These are phyloP conservation scores for Candida silvatica DNA, from an alignment of 805 yeast genomes.

Conservation along the genomic window DNA sequence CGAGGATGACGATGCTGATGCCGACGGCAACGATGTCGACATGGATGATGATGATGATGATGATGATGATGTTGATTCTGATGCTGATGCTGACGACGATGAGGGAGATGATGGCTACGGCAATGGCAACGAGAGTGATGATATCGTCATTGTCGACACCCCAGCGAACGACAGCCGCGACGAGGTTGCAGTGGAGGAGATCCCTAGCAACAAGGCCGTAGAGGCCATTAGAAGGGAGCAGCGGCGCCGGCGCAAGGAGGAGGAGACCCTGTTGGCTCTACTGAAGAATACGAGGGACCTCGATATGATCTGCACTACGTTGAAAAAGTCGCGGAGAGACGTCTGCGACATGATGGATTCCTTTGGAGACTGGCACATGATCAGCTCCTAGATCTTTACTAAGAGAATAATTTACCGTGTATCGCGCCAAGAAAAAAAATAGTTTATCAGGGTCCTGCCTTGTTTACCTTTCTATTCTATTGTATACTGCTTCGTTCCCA, in stretches of 20 bases:
- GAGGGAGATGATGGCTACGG: background rate
- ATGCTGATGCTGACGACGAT: conserved; percentile 2
- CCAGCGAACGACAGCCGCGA: background rate
- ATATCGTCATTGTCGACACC: background rate
- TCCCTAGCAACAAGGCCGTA: background rate
- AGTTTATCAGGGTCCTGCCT: too few relatives aligned
- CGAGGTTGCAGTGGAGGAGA: background rate
- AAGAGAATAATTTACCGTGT: too few relatives aligned
- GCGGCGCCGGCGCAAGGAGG: conserved; percentile 20
- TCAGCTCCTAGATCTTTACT: conserved; percentile 26
- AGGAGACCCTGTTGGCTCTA: conserved; percentile 31
- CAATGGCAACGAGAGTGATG: background rate
- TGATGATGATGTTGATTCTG: background rate
- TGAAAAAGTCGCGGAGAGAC: conserved; percentile 47
- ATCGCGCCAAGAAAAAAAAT: too few relatives aligned
- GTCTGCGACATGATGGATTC: conserved; percentile 40
- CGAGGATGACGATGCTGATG: conserved; percentile 7
- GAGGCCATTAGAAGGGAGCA: conserved; percentile 11
- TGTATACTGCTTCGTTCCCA: too few relatives aligned
- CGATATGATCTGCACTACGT: conserved; percentile 64
- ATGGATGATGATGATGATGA: conserved; percentile 5
- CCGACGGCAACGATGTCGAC: conserved; percentile 8
- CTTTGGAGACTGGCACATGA: conserved; percentile 39
- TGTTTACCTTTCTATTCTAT: too few relatives aligned
- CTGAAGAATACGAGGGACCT: conserved; percentile 45